phyloP scores from a whole-genome alignment of 2,329 filamentous ascomycete genomes.

The Metarhizium humberi region DNA sequence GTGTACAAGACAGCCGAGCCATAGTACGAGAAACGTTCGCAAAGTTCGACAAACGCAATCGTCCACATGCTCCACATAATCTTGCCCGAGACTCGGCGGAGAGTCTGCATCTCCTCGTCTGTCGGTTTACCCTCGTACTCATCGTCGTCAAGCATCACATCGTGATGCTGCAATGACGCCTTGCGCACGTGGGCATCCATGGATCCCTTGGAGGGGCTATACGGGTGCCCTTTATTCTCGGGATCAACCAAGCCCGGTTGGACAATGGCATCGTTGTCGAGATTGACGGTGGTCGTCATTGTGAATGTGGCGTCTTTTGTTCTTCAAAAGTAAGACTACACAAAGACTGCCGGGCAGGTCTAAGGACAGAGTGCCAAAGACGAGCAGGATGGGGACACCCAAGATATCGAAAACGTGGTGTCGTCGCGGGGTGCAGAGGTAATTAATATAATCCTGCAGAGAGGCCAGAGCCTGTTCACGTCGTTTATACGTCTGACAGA shows the following conservation, averaged over 20 bases:
- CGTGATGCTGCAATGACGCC: slow-evolving; percentile 9
- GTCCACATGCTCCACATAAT: slow-evolving; percentile 59
- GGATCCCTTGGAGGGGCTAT: slow-evolving; percentile 17
- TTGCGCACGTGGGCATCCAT: slow-evolving; percentile 14
- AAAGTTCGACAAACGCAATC: slow-evolving; percentile 64
- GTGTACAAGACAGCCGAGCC: slow-evolving; percentile 60
- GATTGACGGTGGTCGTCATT: slow-evolving; percentile 26
- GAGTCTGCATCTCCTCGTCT: slow-evolving; percentile 50
- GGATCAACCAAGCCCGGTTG: slow-evolving; percentile 21
- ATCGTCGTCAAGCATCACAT: slow-evolving; percentile 15
- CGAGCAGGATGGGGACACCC: neutral
- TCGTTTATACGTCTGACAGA: neutral
- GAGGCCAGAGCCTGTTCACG: too few species aligned
- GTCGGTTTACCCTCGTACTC: slow-evolving; percentile 39
- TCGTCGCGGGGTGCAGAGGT: neutral
- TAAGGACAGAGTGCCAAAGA: neutral
- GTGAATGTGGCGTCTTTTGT: slow-evolving; percentile 2
- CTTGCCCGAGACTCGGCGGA: slow-evolving; percentile 54
- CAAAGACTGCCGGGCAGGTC: neutral
- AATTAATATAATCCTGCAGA: neutral
- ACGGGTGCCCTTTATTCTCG: slow-evolving; percentile 19
- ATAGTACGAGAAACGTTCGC: slow-evolving; percentile 72
- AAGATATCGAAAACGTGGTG: neutral
- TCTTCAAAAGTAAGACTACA: neutral
- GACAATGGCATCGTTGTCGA: slow-evolving; percentile 27